Conservation (phyloP, 176 grass and related monocot species). For the Ensete ventricosum region DNA sequence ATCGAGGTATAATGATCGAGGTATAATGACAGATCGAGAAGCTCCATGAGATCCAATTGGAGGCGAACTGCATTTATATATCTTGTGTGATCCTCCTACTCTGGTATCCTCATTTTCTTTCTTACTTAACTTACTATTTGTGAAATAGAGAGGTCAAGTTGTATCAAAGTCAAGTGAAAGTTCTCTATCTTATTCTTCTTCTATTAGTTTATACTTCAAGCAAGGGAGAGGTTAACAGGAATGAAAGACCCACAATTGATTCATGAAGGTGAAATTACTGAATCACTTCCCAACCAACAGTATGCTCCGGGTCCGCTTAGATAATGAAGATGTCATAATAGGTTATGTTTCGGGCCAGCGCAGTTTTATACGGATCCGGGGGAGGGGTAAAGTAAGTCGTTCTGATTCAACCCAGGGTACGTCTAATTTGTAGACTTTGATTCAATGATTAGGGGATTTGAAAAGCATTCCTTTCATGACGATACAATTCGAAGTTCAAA, state of each 20-base stretch:
- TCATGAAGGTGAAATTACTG: conserved; percentile 1
- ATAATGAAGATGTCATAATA: background rate
- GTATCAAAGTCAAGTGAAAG: background rate
- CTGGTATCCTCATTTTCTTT: background rate
- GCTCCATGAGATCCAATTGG: too few species aligned
- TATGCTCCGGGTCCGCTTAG: background rate
- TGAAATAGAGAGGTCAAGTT: background rate
- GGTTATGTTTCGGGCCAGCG: background rate
- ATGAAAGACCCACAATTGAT: background rate
- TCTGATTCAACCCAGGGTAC: background rate
- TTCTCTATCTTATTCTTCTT: background rate
- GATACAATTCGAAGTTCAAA: too few species aligned
- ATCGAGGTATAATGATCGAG: too few species aligned
- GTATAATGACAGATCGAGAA: too few species aligned
- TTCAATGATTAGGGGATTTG: too few species aligned
- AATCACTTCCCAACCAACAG: background rate
- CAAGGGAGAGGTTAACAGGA: too few species aligned
- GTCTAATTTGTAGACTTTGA: background rate
- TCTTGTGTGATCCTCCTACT: background rate
- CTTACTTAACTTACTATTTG: background rate
- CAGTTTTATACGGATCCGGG: background rate
- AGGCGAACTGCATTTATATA: background rate
- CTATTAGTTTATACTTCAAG: background rate
- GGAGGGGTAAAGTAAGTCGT: background rate
- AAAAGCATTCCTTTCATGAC: too few species aligned